phyloP scores from a whole-genome alignment of 2,329 filamentous ascomycete genomes.

The Domatiomyces globalis region DNA sequence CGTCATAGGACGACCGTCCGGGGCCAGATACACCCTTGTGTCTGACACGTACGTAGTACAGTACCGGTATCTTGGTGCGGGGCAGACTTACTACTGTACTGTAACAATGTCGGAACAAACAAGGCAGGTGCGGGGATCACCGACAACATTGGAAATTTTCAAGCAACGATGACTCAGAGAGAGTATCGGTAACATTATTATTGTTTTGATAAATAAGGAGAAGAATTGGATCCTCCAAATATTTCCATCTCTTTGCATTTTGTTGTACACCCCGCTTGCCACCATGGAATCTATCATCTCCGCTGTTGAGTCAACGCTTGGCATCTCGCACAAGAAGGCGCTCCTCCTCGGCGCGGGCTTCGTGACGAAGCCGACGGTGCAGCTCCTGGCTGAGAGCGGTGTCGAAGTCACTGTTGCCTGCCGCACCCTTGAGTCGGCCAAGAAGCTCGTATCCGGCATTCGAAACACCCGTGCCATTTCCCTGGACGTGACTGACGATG shows the following conservation, averaged over 20 bases:
- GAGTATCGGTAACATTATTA: too few relatives aligned
- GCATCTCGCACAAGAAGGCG: slow-evolving; percentile 12
- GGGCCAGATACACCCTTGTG: too few relatives aligned
- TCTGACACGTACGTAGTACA: too few relatives aligned
- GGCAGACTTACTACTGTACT: too few relatives aligned
- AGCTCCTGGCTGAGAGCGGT: slow-evolving; percentile 47
- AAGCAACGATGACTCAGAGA: not conserved
- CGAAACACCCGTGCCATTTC: slow-evolving; percentile 61
- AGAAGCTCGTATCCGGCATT: slow-evolving; percentile 60
- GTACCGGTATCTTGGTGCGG: too few relatives aligned
- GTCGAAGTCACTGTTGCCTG: slow-evolving; percentile 60
- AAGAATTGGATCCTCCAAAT: too few relatives aligned
- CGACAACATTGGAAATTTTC: not conserved
- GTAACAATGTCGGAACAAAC: too few relatives aligned
- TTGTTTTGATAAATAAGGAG: too few relatives aligned
- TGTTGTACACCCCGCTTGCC: not conserved
- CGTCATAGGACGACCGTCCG: too few relatives aligned
- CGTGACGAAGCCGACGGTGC: slow-evolving; percentile 50
- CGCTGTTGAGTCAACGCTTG: slow-evolving; percentile 12
- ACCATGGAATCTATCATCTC: slow-evolving; percentile 10
- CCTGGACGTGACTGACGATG: slow-evolving; percentile 65
- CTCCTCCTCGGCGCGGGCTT: slow-evolving; percentile 18
- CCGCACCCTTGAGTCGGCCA: slow-evolving; percentile 61
- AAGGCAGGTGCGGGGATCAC: not conserved
- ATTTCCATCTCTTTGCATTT: too few relatives aligned